Evolutionary conservation across 2,329 filamentous ascomycete species (phyloP), one percentile per base, ranked within the genome.

Genomic region (Aspergillus tubingensis): DNA sequence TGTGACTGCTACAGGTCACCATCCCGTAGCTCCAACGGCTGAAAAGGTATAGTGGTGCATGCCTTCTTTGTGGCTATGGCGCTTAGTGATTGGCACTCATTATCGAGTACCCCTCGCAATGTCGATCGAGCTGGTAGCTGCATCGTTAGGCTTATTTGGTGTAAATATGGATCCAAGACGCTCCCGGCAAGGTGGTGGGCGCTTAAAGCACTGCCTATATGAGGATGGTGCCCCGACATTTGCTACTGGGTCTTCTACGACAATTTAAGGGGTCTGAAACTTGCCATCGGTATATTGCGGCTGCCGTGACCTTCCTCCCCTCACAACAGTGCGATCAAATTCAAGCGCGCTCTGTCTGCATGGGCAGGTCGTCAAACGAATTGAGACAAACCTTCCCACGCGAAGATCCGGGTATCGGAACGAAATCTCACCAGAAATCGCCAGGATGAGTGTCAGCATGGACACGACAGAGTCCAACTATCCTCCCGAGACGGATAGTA

Each of bases 401-500:
- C 30, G 30, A 32, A 1, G 1, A 10, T 32, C 11, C 30, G 10
- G 10, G 4, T 10, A 32, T 11, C 30, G 10, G 0, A 1, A 1
- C 30, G 30, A 32, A 11, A 8, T 1, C 3, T 19, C 41, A 44
- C 17, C 5, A 44, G 4, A 8, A 2, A 44, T 19, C 15, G 8
- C 8, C 15, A 44, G 7, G 1, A 44, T 44, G 10, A 44, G 36
- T 30, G 7, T 41, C 21, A 55, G 30, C 17, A 32, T 32, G n/a
- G 41, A 44, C 11, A 21, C 41, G 19, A 44, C 41, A 4, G 41
- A 44, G 19, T 44, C 41, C 17, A 44, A 44, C 13, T 60, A 60
- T 32, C 53, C 49, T 6, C 36, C 48, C 8, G 58, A 54, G 21
- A 57, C 54, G 4, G 30, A 32, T 11, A 57, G 43, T 15, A 49